These are phyloP conservation scores for Fusarium scirpi DNA, from an alignment of 2,329 filamentous ascomycete species.

Conservation along the genomic window DNA sequence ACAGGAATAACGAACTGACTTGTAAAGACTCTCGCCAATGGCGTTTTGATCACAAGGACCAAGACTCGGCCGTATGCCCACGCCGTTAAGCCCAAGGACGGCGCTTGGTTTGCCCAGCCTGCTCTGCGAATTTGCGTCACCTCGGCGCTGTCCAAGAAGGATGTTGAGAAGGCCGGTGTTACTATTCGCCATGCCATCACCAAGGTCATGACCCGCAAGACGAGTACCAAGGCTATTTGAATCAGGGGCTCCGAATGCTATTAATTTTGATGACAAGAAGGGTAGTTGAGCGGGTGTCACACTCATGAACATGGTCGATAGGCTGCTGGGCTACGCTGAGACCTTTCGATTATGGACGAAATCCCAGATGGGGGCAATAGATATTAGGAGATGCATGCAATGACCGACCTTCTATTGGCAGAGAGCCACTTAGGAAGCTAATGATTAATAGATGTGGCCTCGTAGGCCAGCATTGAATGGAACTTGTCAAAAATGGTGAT, in stretches of 20 bases:
- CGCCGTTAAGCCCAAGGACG: constrained; percentile 74
- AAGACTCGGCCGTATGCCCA: constrained; percentile 79
- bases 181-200: constrained; percentile 92
- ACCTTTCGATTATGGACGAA: constrained; percentile 7
- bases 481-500: not conserved
- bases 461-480: constrained; percentile 28
- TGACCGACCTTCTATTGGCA: constrained; percentile 26
- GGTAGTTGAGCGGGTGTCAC: not conserved
- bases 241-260: not conserved
- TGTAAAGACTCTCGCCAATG: constrained; percentile 80
- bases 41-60: constrained; percentile 87
- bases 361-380: constrained; percentile 11
- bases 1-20: constrained; percentile 27
- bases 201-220: constrained; percentile 82
- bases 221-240: constrained; percentile 55
- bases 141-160: constrained; percentile 88
- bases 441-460: constrained; percentile 47
- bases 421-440: constrained; percentile 31
- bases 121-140: constrained; percentile 94
- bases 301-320: not conserved
- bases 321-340: constrained; percentile 11
- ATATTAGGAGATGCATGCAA: constrained; percentile 9
- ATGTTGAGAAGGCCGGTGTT: constrained; percentile 92
- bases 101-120: constrained; percentile 77
- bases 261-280: constrained; percentile 7